Base-by-base conservation (phyloP, 106 monocot genomes). In the Vanilla planifolia region DNA sequence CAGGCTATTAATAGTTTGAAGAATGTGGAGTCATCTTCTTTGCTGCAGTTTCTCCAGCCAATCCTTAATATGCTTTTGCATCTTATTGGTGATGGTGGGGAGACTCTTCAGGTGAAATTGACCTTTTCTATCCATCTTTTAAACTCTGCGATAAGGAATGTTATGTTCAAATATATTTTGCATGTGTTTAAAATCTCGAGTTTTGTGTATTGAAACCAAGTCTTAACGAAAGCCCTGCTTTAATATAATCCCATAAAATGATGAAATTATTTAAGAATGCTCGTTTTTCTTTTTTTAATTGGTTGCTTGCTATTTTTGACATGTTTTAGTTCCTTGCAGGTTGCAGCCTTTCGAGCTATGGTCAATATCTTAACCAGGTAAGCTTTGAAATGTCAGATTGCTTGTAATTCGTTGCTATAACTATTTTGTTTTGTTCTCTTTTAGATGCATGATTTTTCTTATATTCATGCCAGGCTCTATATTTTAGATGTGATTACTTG, bases 1-100 rank as follows among this genome's bases (percentile, higher is more conserved):
- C 84, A 98, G 96, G 96, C 96, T 13, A 98, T 98, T 52, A 98
- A 98, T 62, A 92, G 92, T 67, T 78, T 98, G 72, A 98, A 98
- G 82, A 98, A 98, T 85, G 96, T 98, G 57, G 96, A 98, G 55
- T 92, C 92, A n/a, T 85, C 85, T 70, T 81, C 82, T 1, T 72
- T 98, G 55, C 51, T 98, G 19, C 96, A 98, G 59, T 98, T 98
- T 85, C 96, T 98, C 50, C 96, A 91, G 57, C 92, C 96, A 64
- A 82, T 92, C n/a, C 98, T 92, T 41, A 90, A 92, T 62, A 92
- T 98, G 98, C 92, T 98, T 68, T 92, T 98, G 17, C 92, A 85
- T 73, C 80, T 98, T 15, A 98, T 98, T 72, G 92, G 98, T 62
- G 98, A 98, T 78, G 98, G 98, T 56, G 92, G 92, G 19, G 98